These are phyloP conservation scores for Erigeron canadensis DNA, from an alignment of 129 eudicot genomes.

Conservation along the genomic window DNA sequence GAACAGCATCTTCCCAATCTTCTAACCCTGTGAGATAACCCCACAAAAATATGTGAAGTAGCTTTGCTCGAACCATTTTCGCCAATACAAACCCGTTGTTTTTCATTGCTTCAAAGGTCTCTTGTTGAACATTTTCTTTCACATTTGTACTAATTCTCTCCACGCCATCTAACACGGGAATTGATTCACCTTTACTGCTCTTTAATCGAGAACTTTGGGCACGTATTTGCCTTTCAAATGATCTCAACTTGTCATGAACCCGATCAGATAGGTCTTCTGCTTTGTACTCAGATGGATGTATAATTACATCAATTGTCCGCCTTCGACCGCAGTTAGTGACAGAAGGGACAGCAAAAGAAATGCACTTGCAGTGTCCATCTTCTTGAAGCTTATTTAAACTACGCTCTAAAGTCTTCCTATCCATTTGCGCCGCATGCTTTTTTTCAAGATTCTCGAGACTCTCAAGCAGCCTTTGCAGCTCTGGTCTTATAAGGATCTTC, in stretches of 20 bases:
- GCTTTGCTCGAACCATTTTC: slow-evolving; percentile 80
- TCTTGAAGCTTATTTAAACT: slow-evolving; percentile 68
- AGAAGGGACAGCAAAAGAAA: slow-evolving; percentile 57
- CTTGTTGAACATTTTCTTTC: slow-evolving; percentile 39
- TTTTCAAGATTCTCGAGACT: slow-evolving; percentile 57
- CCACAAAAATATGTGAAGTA: slow-evolving; percentile 81
- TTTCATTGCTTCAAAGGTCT: slow-evolving; percentile 59
- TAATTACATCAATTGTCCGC: slow-evolving; percentile 56
- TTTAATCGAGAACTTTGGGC: slow-evolving; percentile 31
- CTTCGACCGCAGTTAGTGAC: slow-evolving; percentile 65
- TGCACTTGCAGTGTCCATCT: slow-evolving; percentile 77
- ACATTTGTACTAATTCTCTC: slow-evolving; percentile 47
- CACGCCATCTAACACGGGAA: slow-evolving; percentile 58
- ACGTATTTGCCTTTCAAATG: slow-evolving; percentile 60
- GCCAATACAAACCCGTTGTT: slow-evolving; percentile 81
- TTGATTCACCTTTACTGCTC: slow-evolving; percentile 39
- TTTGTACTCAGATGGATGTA: slow-evolving; percentile 63
- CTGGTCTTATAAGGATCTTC: slow-evolving; percentile 71
- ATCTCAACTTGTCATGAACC: slow-evolving; percentile 67
- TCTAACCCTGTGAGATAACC: slow-evolving; percentile 51
- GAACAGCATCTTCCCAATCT: slow-evolving; percentile 55
- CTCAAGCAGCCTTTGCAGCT: slow-evolving; percentile 72
- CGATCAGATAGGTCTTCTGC: slow-evolving; percentile 54
- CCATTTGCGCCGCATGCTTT: slow-evolving; percentile 53
- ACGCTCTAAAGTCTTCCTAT: slow-evolving; percentile 71